Conservation (phyloP, 495 filamentous ascomycete species). For the Penicillium steckii region DNA sequence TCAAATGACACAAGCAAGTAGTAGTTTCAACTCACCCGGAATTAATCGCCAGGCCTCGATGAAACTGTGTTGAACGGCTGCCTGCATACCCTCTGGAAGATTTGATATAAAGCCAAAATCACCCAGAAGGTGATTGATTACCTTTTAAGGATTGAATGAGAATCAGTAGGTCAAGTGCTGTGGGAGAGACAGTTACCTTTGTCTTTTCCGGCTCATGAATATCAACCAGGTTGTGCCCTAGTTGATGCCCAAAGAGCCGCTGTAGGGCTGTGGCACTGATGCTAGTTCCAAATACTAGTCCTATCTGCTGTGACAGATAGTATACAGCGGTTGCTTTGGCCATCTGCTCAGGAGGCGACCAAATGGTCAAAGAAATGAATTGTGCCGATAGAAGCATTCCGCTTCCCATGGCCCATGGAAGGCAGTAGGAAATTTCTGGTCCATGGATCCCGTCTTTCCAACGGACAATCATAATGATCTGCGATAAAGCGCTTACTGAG, state of each 20-base stretch:
- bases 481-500: not conserved
- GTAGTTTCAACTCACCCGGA: not conserved
- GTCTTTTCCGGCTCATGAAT: not conserved
- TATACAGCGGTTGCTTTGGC: conserved; percentile 3
- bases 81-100: not conserved
- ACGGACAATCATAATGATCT: not conserved
- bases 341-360: not conserved
- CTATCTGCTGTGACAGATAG: conserved; percentile 1
- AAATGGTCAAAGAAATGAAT: conserved; percentile 1
- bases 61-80: not conserved
- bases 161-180: too few relatives aligned
- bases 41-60: conserved; percentile 4
- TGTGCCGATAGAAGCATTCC: conserved; percentile 2
- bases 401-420: conserved; percentile 3
- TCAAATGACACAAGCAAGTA: not conserved
- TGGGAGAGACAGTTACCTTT: not conserved
- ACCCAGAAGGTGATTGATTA: not conserved
- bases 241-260: not conserved
- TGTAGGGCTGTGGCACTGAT: not conserved
- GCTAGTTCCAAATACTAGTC: not conserved
- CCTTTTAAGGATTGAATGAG: not conserved
- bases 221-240: not conserved
- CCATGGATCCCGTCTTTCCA: conserved; percentile 2
- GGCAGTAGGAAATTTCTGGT: not conserved
- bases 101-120: not conserved